Evolutionary conservation across 805 yeast species (phyloP), one percentile per base, ranked within the genome.

Genomic region (Zygosaccharomyces kombuchaensis): DNA sequence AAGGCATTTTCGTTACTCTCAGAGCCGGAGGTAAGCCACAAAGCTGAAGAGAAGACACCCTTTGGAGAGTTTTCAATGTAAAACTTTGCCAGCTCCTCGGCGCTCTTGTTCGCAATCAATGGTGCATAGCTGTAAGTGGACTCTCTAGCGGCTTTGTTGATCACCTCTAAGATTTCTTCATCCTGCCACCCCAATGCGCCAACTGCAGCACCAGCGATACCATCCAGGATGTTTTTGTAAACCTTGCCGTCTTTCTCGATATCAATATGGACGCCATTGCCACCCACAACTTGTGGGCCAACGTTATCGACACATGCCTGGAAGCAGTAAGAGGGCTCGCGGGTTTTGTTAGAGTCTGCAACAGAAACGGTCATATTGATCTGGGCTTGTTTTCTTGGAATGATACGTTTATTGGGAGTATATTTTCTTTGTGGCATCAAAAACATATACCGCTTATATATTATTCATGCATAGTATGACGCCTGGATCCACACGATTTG

Each of bases 1-100:
- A 81, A 53, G 4, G 84, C 83, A 36, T 80, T 81, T 59, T 81
- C 87, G 59, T 80, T 81, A 32, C 83, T 77, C 62, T 81, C 87
- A 23, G 84, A 71, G 12, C 88, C 88, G 3, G 83, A 76, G 51
- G 78, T 75, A 45, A 76, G 71, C 63, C 82, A 70, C 37, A 70
- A 46, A 16, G 73, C 76, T 27, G 73, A 62, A 4, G 62, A 49
- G 47, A 71, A 72, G 8, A 66, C 71, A 27, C 63, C 67, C 32
- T 62, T 51, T 44, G 73, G 74, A n/a, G 74, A 69, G 38, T 61
- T 57, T 4, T 66, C 68, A 48, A 71, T 63, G 42, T 69, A 73
- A 62, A 66, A 71, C 43, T 67, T 58, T 13, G 75, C 69, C 40
- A 74, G 55, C 5, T 63, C 71, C 48, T 74, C 78, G 29, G 76